Base-by-base conservation (phyloP, 2,329 filamentous ascomycete species). In the Alternaria arborescens region DNA sequence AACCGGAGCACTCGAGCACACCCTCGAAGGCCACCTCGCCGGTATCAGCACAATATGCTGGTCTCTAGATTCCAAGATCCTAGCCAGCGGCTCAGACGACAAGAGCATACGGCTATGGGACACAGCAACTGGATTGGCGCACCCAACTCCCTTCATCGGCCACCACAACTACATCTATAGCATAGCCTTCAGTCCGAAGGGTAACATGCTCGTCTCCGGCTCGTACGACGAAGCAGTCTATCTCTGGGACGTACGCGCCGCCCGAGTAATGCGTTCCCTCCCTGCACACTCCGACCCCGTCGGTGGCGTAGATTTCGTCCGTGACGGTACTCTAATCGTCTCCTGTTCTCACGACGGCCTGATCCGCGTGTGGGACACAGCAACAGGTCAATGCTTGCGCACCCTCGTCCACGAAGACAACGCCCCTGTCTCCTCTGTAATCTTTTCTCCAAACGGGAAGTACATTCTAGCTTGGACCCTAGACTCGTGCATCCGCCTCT, bases 201-300 rank as follows among this genome's bases (percentile, higher is more conserved):
- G 95, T 24, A 99, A 99, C 75, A 97, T 98, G 75, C 86, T 99
- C 34, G 95, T 94, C 16, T 96, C 92, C 67, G 95, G 95, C 12
- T 96, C 92, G 66, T 98, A 97, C 79, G 95, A 99, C 69, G 95
- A 99, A 82, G 95, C 95, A 5, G 93, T 99, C 0, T 97, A 97
- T 67, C 81, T 99, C 5, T 99, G 95, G 95, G 95, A 99, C 78
- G 92, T 98, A 14, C 87, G 95, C 14, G 92, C 93, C 0, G 94
- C 93, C 0, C 85, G 90, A 22, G 84, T 95, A 34, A 97, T 99
- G 93, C 87, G 93, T 55, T 94, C 91, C 64, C 81, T 99, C 38
- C 95, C 95, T 1, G 95, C 95, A 3, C 95, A 99, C 73, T 97
- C 93, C 28, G 95, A 99, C 77, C 95, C 95, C 0, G 94, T 99